These are phyloP conservation scores for Chloranthus sessilifolius DNA, from an alignment of 164 flowering plant species.

Conservation along the genomic window DNA sequence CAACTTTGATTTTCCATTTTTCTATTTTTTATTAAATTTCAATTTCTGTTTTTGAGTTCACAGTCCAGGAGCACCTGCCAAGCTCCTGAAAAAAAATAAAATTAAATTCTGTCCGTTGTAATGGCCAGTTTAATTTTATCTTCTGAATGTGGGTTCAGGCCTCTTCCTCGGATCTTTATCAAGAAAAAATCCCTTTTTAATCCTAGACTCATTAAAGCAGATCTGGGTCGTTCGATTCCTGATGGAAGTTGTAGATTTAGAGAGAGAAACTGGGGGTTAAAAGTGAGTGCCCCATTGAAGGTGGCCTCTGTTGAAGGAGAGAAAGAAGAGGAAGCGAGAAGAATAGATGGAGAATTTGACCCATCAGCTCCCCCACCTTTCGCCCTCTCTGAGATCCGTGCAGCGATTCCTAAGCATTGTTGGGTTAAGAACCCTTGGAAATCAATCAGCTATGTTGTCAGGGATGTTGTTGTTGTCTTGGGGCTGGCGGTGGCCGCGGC, in stretches of 20 bases:
- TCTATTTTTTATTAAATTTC: no score
- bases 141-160: slow-evolving; percentile 40
- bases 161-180: slow-evolving; percentile 19
- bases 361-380: slow-evolving; percentile 75
- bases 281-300: slow-evolving; percentile 22
- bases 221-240: neutral
- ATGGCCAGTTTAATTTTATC: no score
- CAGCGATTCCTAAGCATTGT: slow-evolving; percentile 85
- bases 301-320: slow-evolving; percentile 14
- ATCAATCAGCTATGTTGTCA: slow-evolving; percentile 63
- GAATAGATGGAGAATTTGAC: slow-evolving; percentile 33
- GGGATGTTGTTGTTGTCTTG: slow-evolving; percentile 52
- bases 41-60: no score
- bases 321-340: slow-evolving; percentile 6
- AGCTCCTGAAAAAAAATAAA: no score
- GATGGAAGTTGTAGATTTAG: slow-evolving; percentile 2
- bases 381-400: slow-evolving; percentile 61
- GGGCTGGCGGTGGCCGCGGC: slow-evolving; percentile 46
- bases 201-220: neutral
- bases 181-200: neutral
- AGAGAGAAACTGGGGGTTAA: slow-evolving; percentile 19
- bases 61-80: no score
- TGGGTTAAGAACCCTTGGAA: slow-evolving; percentile 84
- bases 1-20: no score
- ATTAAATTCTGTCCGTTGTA: no score